Conservation (phyloP, 2,329 filamentous ascomycete genomes). For the Trichoderma atroviride region DNA sequence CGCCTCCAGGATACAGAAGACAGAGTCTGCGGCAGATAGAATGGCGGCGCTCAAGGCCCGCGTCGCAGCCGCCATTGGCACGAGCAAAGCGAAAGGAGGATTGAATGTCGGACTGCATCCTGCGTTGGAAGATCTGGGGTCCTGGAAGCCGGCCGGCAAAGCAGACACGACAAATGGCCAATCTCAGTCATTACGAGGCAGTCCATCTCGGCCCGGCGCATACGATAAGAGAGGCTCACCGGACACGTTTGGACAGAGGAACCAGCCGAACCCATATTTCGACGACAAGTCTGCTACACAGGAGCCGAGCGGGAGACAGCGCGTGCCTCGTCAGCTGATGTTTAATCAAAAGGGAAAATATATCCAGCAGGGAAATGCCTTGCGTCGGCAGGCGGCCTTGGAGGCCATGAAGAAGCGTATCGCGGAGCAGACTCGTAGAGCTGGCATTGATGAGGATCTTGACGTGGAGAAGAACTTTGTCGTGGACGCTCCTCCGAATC, state of each 20-base stretch:
- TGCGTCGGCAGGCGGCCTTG: constrained; percentile 82
- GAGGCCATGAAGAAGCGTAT: constrained; percentile 96
- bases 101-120: constrained; percentile 78
- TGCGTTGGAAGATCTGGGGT: constrained; percentile 63
- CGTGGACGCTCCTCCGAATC: constrained; percentile 77
- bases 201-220: background rate
- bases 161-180: constrained; percentile 33
- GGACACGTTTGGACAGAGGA: constrained; percentile 27
- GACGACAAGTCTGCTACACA: constrained; percentile 69
- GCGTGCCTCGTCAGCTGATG: constrained; percentile 74
- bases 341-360: constrained; percentile 99
- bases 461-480: constrained; percentile 89
- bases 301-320: constrained; percentile 58
- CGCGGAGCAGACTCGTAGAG: constrained; percentile 81
- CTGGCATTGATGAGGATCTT: constrained; percentile 89
- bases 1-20: constrained; percentile 57
- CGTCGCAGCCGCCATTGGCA: constrained; percentile 72
- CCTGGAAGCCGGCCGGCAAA: constrained; percentile 50
- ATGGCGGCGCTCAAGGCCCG: constrained; percentile 79
- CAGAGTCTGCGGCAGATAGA: constrained; percentile 62
- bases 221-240: background rate
- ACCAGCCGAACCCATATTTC: constrained; percentile 73
- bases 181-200: constrained; percentile 21
- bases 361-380: constrained; percentile 87
- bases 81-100: constrained; percentile 64